Conservation (phyloP, 768 basidiomycete genomes). For the Termitomyces sp. region DNA sequence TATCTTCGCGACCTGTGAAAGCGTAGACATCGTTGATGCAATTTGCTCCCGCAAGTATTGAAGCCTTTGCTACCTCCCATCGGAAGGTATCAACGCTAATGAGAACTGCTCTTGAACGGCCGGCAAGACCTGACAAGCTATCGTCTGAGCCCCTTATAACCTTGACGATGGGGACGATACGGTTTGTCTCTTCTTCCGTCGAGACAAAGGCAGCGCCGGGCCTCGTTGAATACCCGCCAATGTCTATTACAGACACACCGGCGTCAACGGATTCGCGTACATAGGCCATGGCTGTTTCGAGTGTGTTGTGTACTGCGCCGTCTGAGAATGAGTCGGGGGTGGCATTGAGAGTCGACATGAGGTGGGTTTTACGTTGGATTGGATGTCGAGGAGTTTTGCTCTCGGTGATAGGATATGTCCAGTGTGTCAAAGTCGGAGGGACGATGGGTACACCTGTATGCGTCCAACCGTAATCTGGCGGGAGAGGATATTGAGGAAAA, state of each 20-base stretch:
- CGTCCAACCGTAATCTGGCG: slow-evolving; percentile 14
- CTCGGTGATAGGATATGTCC: slow-evolving; percentile 33
- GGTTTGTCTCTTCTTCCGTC: slow-evolving; percentile 59
- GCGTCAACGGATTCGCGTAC: slow-evolving; percentile 38
- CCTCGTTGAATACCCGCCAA: slow-evolving; percentile 92
- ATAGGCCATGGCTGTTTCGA: slow-evolving; percentile 52
- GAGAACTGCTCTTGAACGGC: slow-evolving; percentile 27
- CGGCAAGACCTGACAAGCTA: background rate
- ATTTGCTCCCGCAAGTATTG: slow-evolving; percentile 78
- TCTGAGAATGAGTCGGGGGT: slow-evolving; percentile 98
- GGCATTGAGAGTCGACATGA: slow-evolving; percentile 92
- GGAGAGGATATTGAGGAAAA: slow-evolving; percentile 53
- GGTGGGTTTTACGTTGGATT: slow-evolving; percentile 39
- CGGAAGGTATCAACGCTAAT: slow-evolving; percentile 91
- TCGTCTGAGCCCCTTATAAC: slow-evolving; percentile 30
- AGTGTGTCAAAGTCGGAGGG: slow-evolving; percentile 44
- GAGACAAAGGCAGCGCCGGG: slow-evolving; percentile 70
- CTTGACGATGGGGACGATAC: slow-evolving; percentile 69
- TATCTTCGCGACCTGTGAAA: slow-evolving; percentile 61
- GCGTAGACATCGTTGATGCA: slow-evolving; percentile 93
- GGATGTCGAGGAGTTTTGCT: slow-evolving; percentile 9
- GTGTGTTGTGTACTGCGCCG: slow-evolving; percentile 52
- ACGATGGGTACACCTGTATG: slow-evolving; percentile 25
- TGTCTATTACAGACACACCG: slow-evolving; percentile 79
- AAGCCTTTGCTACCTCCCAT: slow-evolving; percentile 68